Evolutionary conservation across 1,284 basidiomycete species (phyloP), one percentile per base, ranked within the genome.

Genomic region (Ganoderma meredithae): DNA sequence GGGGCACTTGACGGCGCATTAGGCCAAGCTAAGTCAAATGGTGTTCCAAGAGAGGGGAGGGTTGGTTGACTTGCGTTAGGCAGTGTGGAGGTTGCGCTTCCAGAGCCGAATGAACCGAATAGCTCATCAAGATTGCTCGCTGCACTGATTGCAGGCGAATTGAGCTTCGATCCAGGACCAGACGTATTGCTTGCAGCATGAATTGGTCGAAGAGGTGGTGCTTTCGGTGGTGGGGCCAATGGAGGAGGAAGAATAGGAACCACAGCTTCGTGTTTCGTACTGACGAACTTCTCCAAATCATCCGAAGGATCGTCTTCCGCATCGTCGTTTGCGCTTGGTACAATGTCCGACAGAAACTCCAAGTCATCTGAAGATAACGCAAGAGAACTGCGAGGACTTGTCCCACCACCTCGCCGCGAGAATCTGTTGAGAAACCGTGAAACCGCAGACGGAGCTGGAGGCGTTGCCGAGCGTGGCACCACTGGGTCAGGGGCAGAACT

Each of bases 281-380:
- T 79, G 8, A 69, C 66, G 13, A 72, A 69, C 52, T 68, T 76
- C 17, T 70, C 69, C n/a, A 69, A 64, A 15, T 75, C 77, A 47
- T 82, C 77, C 55, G 81, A 76, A n/a, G 67, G 47, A 40, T 80
- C 77, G 43, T 81, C 80, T 3, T 81, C 79, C 17, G 79, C 80
- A 6, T 75, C 77, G 69, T 88, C 86, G 62, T 76, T 78, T 10
- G 83, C 84, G 70, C 84, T 86, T 4, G 90, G 89, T 5, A 89
- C 88, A 62, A 92, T 88, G 71, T 93, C 92, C 12, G 88, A 85
- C n/a, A 94, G 82, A 72, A 91, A 93, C 72, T 92, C 90, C 31
- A 94, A 80, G 75, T 94, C 92, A 68, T 91, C 87, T 2, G 86
- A 83, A 8, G 91, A 92, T 25, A 93, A 82, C 4, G 89, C 85